These are phyloP conservation scores for Trichocladium uniseriatum DNA, from an alignment of 495 filamentous ascomycete species.

Conservation along the genomic window DNA sequence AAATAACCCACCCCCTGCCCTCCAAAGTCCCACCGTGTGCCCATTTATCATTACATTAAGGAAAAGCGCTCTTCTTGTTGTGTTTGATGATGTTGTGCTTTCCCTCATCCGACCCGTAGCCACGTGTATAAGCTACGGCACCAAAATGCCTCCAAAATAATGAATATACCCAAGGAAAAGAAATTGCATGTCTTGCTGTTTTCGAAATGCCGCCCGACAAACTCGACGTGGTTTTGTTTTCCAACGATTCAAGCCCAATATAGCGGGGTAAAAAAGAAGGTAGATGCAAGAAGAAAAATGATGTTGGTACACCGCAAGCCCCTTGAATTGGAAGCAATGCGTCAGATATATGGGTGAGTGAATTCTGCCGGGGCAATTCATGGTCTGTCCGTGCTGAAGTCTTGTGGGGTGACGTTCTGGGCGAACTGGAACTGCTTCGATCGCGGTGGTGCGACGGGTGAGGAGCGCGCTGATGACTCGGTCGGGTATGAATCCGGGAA, in stretches of 20 bases:
- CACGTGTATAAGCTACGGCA: slow-evolving; percentile 1
- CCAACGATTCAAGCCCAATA: background rate
- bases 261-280: background rate
- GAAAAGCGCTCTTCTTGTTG: background rate
- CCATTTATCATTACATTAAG: slow-evolving; percentile 11
- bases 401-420: slow-evolving; percentile 40
- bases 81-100: slow-evolving; percentile 1
- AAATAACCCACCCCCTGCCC: background rate
- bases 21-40: background rate
- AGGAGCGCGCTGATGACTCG: slow-evolving; percentile 34
- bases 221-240: background rate
- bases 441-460: slow-evolving; percentile 28
- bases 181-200: background rate
- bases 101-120: slow-evolving; percentile 4
- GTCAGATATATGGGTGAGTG: background rate
- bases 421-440: slow-evolving; percentile 42
- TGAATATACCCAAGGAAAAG: background rate
- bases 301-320: slow-evolving; percentile 6
- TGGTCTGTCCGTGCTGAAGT: slow-evolving; percentile 29
- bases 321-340: background rate
- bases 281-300: background rate
- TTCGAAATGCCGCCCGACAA: background rate
- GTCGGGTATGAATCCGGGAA: slow-evolving; percentile 34
- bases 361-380: background rate
- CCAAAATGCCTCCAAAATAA: background rate